Evolutionary conservation across 2,329 filamentous ascomycete genomes (phyloP).

Genomic region (Talaromyces rugulosus): DNA sequence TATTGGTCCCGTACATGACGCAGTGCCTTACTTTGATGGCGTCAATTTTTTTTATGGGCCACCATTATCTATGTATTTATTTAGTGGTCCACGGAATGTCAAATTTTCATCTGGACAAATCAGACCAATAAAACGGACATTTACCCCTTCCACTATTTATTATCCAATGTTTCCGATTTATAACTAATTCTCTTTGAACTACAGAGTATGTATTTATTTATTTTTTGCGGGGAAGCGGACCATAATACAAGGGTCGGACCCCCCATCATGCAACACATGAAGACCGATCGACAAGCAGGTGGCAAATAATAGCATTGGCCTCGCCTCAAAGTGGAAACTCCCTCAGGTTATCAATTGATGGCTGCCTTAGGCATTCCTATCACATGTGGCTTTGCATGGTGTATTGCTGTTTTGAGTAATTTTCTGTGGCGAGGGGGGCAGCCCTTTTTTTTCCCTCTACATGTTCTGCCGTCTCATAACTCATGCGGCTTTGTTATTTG

Average conservation of each 20-base stretch:
- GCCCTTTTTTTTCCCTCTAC: neutral
- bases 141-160: too few species aligned
- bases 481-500: neutral
- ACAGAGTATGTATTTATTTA: too few species aligned
- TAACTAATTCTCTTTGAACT: too few species aligned
- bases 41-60: neutral
- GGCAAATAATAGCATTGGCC: neutral
- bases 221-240: neutral
- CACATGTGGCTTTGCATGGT: neutral
- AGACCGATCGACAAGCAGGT: neutral
- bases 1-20: too few species aligned
- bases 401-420: neutral
- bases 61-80: neutral
- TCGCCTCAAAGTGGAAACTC: neutral
- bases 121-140: too few species aligned
- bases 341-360: neutral
- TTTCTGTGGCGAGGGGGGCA: neutral
- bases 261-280: neutral
- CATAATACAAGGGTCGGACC: neutral
- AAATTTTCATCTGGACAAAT: too few species aligned
- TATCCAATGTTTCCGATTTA: too few species aligned
- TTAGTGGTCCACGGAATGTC: neutral
- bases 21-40: neutral
- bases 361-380: neutral
- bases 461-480: neutral